Evolutionary conservation across 805 yeast genomes (phyloP), one percentile per base, ranked within the genome.

Genomic region (Candida argentea): DNA sequence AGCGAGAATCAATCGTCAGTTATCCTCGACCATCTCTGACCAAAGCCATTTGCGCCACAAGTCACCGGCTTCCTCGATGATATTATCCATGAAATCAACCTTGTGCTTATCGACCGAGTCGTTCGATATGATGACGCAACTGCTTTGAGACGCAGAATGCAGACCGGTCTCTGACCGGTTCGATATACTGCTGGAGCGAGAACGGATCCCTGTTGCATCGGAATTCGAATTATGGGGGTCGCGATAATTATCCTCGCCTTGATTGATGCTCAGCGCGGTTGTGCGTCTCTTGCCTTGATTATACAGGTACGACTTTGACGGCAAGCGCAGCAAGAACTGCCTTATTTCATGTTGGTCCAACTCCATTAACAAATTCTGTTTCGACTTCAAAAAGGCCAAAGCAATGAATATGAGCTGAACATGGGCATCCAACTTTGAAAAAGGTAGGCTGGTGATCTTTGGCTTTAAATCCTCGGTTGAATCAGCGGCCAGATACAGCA

Each of bases 271-370:
- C 10, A 10, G 7, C 7, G 7, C 9, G 18, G 15, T 35, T 33
- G 35, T 42, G 39, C 6, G 48, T 37, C 23, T 44, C 45, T 32
- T 42, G 20, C 9, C 10, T 32, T 55, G 56, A 32, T 56, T 57
- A 32, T 56, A 58, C 38, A 48, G 53, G 48, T 57, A 52, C 10
- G 61, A 54, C 34, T 61, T 61, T 9, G 75, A 62, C 2, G 76
- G 72, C 26, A 69, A 46, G 21, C 76, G 68, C 35, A 73, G 72
- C 36, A 87, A 62, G 38, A 75, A 74, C 46, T 86, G 93, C 21
- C 86, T 65, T 25, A 85, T 83, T 53, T 87, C 97, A 37, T 82
- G 76, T 48, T 84, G 94, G 44, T 87, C 97, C 38, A 86, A 75
- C 48, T 87, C 96, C 38, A 83, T 66, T 30, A 87, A 63, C 22